A percentile compares a stretch with the other conserved stretches of the same genome.
These are phyloP conservation scores for Vitis rupestris DNA, from an alignment of 164 flowering plant species.

Conservation along the genomic window DNA sequence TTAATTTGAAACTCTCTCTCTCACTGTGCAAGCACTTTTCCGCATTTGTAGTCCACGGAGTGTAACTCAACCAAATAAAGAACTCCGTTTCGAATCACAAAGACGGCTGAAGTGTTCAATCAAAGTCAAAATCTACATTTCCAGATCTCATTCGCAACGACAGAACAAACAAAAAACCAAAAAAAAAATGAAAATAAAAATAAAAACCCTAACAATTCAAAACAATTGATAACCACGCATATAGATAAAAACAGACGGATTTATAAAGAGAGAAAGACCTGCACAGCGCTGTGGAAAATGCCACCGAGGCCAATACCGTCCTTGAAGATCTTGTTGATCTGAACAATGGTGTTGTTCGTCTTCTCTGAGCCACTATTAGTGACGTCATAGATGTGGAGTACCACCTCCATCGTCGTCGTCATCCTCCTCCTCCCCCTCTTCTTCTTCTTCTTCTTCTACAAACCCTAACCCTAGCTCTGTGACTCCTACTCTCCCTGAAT, in stretches of 20 bases:
- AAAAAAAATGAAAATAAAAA: no score
- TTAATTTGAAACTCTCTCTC: no score
- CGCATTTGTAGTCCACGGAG: no score
- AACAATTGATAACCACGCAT: background rate
- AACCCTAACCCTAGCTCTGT: conserved; percentile 18
- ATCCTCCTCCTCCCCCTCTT: background rate
- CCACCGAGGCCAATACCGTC: conserved; percentile 99
- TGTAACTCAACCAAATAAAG: no score
- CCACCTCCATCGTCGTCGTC: conserved; percentile 64
- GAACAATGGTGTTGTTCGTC: conserved; percentile 91
- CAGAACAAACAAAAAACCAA: background rate
- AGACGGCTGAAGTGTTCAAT: no score
- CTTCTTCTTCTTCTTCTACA: background rate
- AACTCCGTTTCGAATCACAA: no score
- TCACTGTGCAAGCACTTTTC: no score
- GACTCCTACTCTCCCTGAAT: conserved; percentile 1
- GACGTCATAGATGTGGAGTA: conserved; percentile 85
- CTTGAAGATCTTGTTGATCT: conserved; percentile 97
- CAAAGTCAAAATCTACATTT: no score
- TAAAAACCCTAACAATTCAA: no score
- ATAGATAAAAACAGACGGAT: background rate
- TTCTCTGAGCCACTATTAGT: conserved; percentile 87
- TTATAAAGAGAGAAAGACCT: conserved; percentile 40
- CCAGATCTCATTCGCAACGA: background rate
- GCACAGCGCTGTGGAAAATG: conserved; percentile 93